Base-by-base conservation (phyloP, 495 filamentous ascomycete genomes). In the Penicillium coprophilum region DNA sequence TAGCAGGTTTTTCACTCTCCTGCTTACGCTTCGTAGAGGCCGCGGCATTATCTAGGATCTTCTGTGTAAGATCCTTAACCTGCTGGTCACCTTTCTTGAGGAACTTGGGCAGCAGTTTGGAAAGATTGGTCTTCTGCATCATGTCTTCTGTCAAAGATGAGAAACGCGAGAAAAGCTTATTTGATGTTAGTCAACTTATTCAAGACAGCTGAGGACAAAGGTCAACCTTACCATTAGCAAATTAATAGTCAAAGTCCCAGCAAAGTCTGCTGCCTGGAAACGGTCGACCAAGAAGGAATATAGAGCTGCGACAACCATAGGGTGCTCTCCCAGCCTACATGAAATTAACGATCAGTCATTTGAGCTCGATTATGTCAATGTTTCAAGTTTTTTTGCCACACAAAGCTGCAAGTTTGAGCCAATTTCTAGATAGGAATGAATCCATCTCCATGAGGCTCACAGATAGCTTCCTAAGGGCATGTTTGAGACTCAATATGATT, bases 211-310 rank as follows among this genome's bases (percentile, higher is more conserved):
- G 24, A 15, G 52, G 4, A 31, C 45, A 12, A 7, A 20, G 9
- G 2, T 28, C 8, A 31, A 24, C 63, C 60, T 63, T 66, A 82
- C 81, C 64, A 82, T 83, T 1, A 94, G 78, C 20, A 90, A 82
- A 20, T 80, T 84, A 39, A 82, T 76, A 8, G 85, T 76, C 19
- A 94, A 68, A 28, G 76, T 69, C 0, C 87, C 85, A 57, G 84
- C 81, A 57, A 80, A 82, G 59, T 92, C 89, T 23, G 81, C 77
- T 6, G 82, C 77, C 59, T 85, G 84, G 54, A 86, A 81, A 6
- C 88, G 82, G 58, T 88, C 82, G 23, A 83, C 76, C 32, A 95
- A 68, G 57, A 87, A 86, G 32, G 82, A 82, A 55, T 85, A 83
- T 57, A 84, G 76, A 24, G 81, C 71, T 51, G 81, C 71, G 17